These are phyloP conservation scores for Syncephalastrum contaminatum DNA, from an alignment of 371 early-diverging fungal genomes.

Conservation along the genomic window DNA sequence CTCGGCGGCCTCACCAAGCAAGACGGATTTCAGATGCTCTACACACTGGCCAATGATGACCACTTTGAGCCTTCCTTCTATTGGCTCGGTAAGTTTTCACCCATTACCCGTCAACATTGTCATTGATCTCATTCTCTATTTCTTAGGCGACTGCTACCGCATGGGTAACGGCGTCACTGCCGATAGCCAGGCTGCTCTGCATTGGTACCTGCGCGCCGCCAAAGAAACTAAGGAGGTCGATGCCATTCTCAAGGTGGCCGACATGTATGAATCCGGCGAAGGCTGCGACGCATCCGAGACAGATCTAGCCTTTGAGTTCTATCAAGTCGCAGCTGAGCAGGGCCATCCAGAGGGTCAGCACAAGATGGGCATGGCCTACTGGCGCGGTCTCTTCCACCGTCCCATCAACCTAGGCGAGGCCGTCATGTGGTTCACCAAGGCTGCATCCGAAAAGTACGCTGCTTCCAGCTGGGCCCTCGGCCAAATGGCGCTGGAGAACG, in stretches of 20 bases:
- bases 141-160: slow-evolving; percentile 13
- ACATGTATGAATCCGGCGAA: slow-evolving; percentile 24
- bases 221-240: slow-evolving; percentile 38
- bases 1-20: slow-evolving; percentile 9
- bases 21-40: slow-evolving; percentile 16
- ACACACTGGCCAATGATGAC: slow-evolving; percentile 12
- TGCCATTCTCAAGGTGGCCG: slow-evolving; percentile 41
- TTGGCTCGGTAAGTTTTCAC: slow-evolving; percentile 22
- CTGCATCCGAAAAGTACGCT: slow-evolving; percentile 30
- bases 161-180: slow-evolving; percentile 11
- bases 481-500: slow-evolving; percentile 32
- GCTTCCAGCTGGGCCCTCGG: slow-evolving; percentile 42
- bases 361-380: slow-evolving; percentile 31
- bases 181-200: slow-evolving; percentile 34
- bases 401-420: slow-evolving; percentile 28
- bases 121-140: neutral
- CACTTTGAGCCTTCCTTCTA: slow-evolving; percentile 16
- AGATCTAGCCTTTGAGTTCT: slow-evolving; percentile 40
- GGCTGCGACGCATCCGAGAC: slow-evolving; percentile 4
- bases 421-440: slow-evolving; percentile 31
- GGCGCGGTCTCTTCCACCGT: slow-evolving; percentile 31
- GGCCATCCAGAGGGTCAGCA: slow-evolving; percentile 36
- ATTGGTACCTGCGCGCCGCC: slow-evolving; percentile 36
- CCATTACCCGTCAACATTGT: slow-evolving; percentile 4
- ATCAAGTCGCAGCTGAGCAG: slow-evolving; percentile 36